Evolutionary conservation across 306 rosid genomes (phyloP).

Genomic region (Cucumis melo): DNA sequence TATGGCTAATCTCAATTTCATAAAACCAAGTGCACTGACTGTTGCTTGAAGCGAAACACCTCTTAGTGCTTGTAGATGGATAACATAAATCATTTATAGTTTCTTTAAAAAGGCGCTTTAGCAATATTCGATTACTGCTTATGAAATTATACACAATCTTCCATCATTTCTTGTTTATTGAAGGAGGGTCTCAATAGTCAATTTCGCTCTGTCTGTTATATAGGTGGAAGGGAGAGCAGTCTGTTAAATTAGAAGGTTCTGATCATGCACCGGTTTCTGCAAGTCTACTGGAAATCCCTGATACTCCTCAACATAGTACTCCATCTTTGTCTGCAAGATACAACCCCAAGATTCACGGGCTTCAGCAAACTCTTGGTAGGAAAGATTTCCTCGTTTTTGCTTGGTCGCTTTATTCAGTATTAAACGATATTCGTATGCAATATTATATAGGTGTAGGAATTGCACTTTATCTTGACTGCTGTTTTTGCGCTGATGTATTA

Average conservation of each 20-base stretch:
- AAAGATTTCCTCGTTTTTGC: slow-evolving; percentile 5
- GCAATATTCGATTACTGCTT: neutral
- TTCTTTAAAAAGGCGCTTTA: neutral
- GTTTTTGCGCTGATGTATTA: neutral
- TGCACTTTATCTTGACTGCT: neutral
- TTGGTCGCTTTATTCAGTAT: slow-evolving; percentile 5
- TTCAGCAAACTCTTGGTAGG: slow-evolving; percentile 79
- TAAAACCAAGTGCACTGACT: neutral
- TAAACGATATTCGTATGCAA: neutral
- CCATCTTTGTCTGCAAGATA: slow-evolving; percentile 78
- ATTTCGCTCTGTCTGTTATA: slow-evolving; percentile 9
- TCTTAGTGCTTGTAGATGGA: neutral
- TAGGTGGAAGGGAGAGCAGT: slow-evolving; percentile 76
- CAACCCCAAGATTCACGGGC: slow-evolving; percentile 63
- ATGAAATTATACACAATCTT: neutral
- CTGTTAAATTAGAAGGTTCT: slow-evolving; percentile 75
- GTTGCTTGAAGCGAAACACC: neutral
- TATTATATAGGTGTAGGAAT: neutral
- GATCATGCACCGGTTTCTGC: slow-evolving; percentile 90
- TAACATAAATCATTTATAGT: neutral
- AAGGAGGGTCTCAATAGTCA: neutral
- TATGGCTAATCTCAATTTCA: neutral
- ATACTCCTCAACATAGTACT: slow-evolving; percentile 48
- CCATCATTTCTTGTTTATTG: neutral
- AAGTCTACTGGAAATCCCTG: slow-evolving; percentile 50